Base-by-base conservation (phyloP, 805 yeast species). In the Suhomyces kilbournensis region DNA sequence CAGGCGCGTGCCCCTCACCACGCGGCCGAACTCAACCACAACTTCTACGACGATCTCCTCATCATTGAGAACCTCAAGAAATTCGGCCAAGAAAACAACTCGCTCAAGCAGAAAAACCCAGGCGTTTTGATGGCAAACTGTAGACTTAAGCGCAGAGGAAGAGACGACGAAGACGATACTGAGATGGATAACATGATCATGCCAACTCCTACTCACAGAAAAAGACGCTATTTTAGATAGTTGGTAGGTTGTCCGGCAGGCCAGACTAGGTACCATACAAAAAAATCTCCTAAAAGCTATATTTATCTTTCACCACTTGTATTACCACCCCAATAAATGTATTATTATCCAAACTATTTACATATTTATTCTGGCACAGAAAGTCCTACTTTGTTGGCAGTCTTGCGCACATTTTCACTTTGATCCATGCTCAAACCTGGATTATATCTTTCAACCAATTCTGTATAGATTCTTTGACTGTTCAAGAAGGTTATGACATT, bases 311-410 rank as follows among this genome's bases (percentile, higher is more conserved):
- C 17, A 38, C 23, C 19, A 38, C 42, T 38, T 38, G 42, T 38
- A 38, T 38, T n/a, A n/a, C 42, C n/a, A n/a, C n/a, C 20, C 42
- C 20, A 38, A 38, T 35, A 35, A 35, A 35, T 38, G 42, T 38
- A 38, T 9, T 38, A 38, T 38, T 17, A 7, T 38, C 23, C 40
- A 53, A 49, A 69, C 15, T 35, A 19, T 17, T 10, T 10, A 17
- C 9, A 19, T 17, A 5, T n/a, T 15, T 46, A 46, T 12, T 46
- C 69, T 7, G 79, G 79, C 15, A 75, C 69, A n/a, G 60, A 46
- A 47, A 93, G 77, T 0, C 99, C 99, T n/a, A 93, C 99, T 56
- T 85, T 80, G 52, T 85, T 79, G 6, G 98, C 99, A 1, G 96
- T 87, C 64, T 80, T 81, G 60, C 84, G 77, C 25, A 93, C 85